Conservation (phyloP, 345 rosid species). For the Corymbia maculata region DNA sequence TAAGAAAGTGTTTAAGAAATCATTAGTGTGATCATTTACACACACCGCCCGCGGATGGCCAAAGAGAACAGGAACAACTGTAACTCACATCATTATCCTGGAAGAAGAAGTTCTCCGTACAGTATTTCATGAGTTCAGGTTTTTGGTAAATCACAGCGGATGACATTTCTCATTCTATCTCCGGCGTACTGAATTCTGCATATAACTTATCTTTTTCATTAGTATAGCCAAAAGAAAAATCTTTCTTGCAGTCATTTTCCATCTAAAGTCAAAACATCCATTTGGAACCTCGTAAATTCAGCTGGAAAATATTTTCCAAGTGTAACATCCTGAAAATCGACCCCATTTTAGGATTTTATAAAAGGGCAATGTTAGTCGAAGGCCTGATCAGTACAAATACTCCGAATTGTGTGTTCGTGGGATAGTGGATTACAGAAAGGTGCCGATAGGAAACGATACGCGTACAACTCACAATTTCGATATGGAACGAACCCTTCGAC, state of each 20-base stretch:
- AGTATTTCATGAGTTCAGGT: background rate
- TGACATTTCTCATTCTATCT: background rate
- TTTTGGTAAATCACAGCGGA: background rate
- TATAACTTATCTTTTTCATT: background rate
- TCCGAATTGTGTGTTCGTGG: too few species aligned
- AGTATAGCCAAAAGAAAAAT: background rate
- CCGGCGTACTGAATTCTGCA: background rate
- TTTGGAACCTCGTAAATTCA: background rate
- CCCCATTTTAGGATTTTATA: too few species aligned
- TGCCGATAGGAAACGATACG: too few species aligned
- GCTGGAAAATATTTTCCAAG: background rate
- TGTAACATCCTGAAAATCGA: too few species aligned
- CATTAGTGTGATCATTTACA: background rate
- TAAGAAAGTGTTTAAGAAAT: background rate
- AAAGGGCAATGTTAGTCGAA: too few species aligned
- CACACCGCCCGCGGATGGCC: background rate
- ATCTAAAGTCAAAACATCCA: background rate
- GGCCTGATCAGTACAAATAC: too few species aligned
- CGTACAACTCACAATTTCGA: too few species aligned
- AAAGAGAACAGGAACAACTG: background rate
- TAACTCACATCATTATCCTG: background rate
- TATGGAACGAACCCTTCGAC: too few species aligned
- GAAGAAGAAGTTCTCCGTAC: background rate
- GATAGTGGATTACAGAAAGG: too few species aligned
- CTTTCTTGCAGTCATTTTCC: background rate